Evolutionary conservation across 2,329 filamentous ascomycete species (phyloP).

Genomic region (Curvularia spicifera): DNA sequence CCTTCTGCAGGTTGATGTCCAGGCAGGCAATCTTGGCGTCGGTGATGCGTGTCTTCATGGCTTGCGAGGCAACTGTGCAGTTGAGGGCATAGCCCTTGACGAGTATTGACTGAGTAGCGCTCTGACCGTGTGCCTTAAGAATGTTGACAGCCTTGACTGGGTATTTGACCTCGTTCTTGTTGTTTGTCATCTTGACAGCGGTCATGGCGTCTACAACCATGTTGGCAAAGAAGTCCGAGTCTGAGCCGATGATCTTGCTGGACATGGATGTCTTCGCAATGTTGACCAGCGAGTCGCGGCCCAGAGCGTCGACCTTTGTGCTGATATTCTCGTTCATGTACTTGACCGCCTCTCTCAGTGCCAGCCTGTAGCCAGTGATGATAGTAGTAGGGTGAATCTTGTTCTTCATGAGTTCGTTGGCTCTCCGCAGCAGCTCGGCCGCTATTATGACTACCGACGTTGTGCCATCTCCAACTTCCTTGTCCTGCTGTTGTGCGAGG

Average conservation of each 20-base stretch:
- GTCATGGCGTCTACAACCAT: conserved; percentile 98
- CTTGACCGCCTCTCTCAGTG: conserved; percentile 93
- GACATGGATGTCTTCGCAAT: conserved; percentile 99
- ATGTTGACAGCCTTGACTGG: conserved; percentile 99
- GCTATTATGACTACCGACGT: conserved; percentile 98
- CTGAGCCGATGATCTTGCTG: conserved; percentile 95
- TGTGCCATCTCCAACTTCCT: conserved; percentile 97
- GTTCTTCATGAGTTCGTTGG: conserved; percentile 99
- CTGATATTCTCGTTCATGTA: conserved; percentile 99
- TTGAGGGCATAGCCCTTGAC: conserved; percentile 98
- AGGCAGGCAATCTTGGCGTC: conserved; percentile 97
- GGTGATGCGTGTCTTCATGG: conserved; percentile 89
- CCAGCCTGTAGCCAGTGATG: conserved; percentile 96
- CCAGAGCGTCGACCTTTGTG: conserved; percentile 90
- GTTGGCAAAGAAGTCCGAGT: conserved; percentile 95
- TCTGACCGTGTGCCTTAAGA: conserved; percentile 97
- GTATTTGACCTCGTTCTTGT: conserved; percentile 90
- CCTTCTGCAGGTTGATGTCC: conserved; percentile 98
- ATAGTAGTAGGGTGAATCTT: conserved; percentile 99
- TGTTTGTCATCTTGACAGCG: conserved; percentile 91
- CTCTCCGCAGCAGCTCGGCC: conserved; percentile 88
- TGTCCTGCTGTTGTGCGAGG: conserved; percentile 96
- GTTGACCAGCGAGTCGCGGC: conserved; percentile 86
- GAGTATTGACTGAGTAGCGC: conserved; percentile 82
- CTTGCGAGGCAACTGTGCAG: conserved; percentile 97